These are phyloP conservation scores for Hyaloscypha finlandica DNA, from an alignment of 495 filamentous ascomycete genomes.

Conservation along the genomic window DNA sequence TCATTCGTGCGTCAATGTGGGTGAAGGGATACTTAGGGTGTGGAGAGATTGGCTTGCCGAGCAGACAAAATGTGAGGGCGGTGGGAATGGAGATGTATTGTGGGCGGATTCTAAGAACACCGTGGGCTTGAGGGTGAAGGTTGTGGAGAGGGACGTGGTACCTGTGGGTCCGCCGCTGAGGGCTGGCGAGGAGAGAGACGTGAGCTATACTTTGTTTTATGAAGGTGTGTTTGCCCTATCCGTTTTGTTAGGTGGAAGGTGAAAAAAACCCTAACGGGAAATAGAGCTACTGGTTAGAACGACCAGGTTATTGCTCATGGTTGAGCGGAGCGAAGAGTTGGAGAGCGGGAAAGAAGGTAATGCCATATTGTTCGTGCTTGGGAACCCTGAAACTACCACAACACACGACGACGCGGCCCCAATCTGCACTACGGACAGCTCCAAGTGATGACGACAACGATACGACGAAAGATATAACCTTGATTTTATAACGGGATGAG, in stretches of 20 bases:
- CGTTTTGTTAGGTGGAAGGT: not conserved
- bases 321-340: conserved; percentile 58
- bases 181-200: conserved; percentile 56
- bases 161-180: conserved; percentile 40
- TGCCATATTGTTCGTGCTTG: conserved; percentile 57
- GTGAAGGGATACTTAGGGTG: conserved; percentile 64
- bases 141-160: conserved; percentile 42
- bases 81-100: conserved; percentile 40
- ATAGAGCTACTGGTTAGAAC: conserved; percentile 51
- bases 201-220: conserved; percentile 56
- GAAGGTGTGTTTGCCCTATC: conserved; percentile 49
- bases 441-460: not conserved
- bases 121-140: conserved; percentile 60
- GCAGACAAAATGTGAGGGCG: conserved; percentile 29
- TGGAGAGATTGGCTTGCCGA: conserved; percentile 70
- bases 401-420: no score
- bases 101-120: conserved; percentile 59
- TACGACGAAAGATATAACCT: not conserved
- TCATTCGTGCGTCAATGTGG: conserved; percentile 59
- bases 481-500: not conserved
- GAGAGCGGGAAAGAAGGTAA: conserved; percentile 51
- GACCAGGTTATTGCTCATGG: conserved; percentile 55
- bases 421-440: no score
- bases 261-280: not conserved
- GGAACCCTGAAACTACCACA: conserved; percentile 5